phyloP scores from a whole-genome alignment of 768 basidiomycete genomes.

The Rhizopogon roseolus region DNA sequence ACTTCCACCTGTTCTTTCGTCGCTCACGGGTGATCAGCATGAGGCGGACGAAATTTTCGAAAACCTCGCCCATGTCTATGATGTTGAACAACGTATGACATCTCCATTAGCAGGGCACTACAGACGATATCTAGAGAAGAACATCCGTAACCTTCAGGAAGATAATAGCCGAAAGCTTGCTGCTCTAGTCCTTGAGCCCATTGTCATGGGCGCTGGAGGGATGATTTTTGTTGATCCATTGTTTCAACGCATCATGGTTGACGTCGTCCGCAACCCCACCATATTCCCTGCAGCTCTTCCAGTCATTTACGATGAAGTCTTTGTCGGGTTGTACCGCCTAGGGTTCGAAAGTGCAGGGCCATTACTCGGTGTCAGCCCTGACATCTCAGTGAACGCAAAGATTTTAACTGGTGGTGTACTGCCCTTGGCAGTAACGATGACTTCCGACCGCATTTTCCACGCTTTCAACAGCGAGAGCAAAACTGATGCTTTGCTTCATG shows the following conservation, averaged over 20 bases:
- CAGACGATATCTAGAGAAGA: conserved; percentile 45
- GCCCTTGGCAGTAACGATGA: conserved; percentile 82
- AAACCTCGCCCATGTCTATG: conserved; percentile 61
- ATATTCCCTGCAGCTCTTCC: conserved; percentile 56
- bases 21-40: conserved; percentile 16
- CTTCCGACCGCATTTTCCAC: conserved; percentile 73
- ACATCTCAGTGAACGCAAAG: conserved; percentile 91
- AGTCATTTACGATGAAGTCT: conserved; percentile 95
- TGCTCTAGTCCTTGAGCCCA: conserved; percentile 85
- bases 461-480: conserved; percentile 76
- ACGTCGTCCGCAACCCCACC: conserved; percentile 58
- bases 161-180: conserved; percentile 48
- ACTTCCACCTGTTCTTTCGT: conserved; percentile 45
- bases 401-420: conserved; percentile 90
- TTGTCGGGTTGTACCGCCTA: conserved; percentile 86
- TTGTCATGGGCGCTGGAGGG: conserved; percentile 92
- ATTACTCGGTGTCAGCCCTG: conserved; percentile 70
- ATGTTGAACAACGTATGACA: conserved; percentile 55
- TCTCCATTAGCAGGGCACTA: conserved; percentile 65
- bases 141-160: conserved; percentile 35
- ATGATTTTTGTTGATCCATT: conserved; percentile 98
- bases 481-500: conserved; percentile 84
- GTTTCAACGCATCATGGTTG: conserved; percentile 85
- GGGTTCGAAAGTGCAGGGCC: conserved; percentile 63
- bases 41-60: conserved; percentile 17